Evolutionary conservation across 78 protist species (phyloP).

Genomic region (Bodo saltans): DNA sequence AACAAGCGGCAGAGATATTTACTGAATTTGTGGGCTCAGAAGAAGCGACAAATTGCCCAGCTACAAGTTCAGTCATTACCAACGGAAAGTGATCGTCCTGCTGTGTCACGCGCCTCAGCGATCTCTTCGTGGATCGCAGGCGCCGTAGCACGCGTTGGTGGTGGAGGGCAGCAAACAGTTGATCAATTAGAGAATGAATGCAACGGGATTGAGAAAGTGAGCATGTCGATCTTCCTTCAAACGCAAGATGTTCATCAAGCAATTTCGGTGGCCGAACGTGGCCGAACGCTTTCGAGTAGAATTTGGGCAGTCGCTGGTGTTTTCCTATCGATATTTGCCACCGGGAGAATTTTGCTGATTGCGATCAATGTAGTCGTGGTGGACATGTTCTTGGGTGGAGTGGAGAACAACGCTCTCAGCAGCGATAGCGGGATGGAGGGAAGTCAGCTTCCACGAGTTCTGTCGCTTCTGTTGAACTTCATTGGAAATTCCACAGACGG

Average conservation of each 20-base stretch:
- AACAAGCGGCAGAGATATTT: neutral
- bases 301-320: neutral
- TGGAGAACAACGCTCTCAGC: too few relatives aligned
- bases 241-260: neutral
- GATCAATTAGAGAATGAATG: neutral
- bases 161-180: neutral
- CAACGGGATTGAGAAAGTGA: neutral
- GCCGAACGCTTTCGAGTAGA: neutral
- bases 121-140: neutral
- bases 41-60: neutral
- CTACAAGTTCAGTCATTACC: too few relatives aligned
- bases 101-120: neutral
- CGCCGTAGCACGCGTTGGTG: neutral
- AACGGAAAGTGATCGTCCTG: neutral
- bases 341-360: neutral
- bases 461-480: too few relatives aligned
- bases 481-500: too few relatives aligned
- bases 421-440: neutral
- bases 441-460: neutral
- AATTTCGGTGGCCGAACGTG: neutral
- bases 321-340: neutral
- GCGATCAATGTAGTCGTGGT: neutral
- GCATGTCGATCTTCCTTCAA: neutral
- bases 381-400: too few relatives aligned
- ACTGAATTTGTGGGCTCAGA: neutral